These are phyloP conservation scores for Rhodotorula sp. DNA, from an alignment of 1,284 basidiomycete genomes.

Conservation along the genomic window DNA sequence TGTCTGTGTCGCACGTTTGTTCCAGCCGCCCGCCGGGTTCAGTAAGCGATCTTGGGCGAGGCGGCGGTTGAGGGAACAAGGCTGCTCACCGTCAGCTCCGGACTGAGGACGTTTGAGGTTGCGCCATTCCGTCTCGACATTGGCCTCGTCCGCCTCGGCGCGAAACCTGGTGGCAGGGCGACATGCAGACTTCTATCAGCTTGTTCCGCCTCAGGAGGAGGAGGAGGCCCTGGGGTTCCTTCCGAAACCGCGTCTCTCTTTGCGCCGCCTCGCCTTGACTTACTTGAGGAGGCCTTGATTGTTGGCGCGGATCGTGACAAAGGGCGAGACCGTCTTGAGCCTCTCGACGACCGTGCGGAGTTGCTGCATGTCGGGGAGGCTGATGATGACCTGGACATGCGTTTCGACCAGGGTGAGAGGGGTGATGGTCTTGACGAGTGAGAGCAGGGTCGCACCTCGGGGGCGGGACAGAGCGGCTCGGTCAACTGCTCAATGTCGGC, in stretches of 20 bases:
- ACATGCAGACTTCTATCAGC: too few species aligned
- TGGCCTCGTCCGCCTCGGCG: conserved; percentile 40
- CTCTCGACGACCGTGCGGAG: conserved; percentile 47
- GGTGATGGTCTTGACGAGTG: neutral
- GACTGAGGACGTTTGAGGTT: conserved; percentile 43
- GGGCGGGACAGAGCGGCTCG: conserved; percentile 47
- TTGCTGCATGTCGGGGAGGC: conserved; percentile 44
- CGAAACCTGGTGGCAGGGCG: conserved; percentile 10
- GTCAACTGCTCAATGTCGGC: conserved; percentile 45
- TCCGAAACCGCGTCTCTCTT: too few species aligned
- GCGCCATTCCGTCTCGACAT: conserved; percentile 47
- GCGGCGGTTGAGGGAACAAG: too few species aligned
- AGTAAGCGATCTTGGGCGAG: neutral
- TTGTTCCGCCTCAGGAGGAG: too few species aligned
- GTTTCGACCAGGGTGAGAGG: neutral
- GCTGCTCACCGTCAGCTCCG: conserved; percentile 21
- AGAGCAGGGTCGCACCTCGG: conserved; percentile 40
- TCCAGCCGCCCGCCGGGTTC: neutral
- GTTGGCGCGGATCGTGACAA: conserved; percentile 34
- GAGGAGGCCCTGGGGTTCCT: too few species aligned
- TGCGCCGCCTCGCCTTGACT: neutral
- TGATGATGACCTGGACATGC: conserved; percentile 43
- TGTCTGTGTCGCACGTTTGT: neutral
- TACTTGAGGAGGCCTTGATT: conserved; percentile 31
- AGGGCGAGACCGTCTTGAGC: conserved; percentile 44